Base-by-base conservation (phyloP, 2,329 filamentous ascomycete genomes). In the Knufia petricola region DNA sequence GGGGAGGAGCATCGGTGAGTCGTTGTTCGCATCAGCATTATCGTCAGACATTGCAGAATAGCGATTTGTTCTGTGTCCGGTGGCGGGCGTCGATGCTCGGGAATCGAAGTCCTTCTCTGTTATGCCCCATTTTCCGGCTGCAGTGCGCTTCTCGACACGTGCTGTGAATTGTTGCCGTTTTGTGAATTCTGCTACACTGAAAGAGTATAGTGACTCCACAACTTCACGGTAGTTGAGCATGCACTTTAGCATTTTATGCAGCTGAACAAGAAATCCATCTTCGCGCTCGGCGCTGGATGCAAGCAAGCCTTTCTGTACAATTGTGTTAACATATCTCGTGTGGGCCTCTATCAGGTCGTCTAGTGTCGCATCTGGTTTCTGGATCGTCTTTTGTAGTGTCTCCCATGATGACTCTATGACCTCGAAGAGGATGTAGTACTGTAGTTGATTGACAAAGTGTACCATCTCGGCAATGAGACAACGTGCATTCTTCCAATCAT, bases 401-500 rank as follows among this genome's bases (percentile, higher is more conserved):
- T 86, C 85, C 94, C 92, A 98, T 42, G 87, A 92, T 30, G 86
- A 84, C 66, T 98, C 92, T 58, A 98, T 96, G 58, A 98, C 92
- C 66, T 98, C 92, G 61, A 96, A 98, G 8, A 98, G 75, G 58
- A 98, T 95, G 65, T 98, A 98, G 70, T 96, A 95, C 66, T 98
- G 92, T 12, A 98, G 76, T 67, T 98, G 92, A 55, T 87, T 87
- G 61, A 96, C 83, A 62, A 98, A 96, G 65, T 98, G 94, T 13
- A 96, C 87, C 92, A 98, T 98, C 66, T 98, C 94, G 10, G 90
- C 89, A 31, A 96, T 81, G 15, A 83, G 82, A 50, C 89, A 92
- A 50, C 90, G 78, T 3, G 89, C 94, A 12, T 77, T 81, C 64
- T 95, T 95, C 92, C 92, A 98, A 46, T 90, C 85, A 51, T 81